phyloP scores from a whole-genome alignment of 148 eudicot genomes.

The Silene latifolia region DNA sequence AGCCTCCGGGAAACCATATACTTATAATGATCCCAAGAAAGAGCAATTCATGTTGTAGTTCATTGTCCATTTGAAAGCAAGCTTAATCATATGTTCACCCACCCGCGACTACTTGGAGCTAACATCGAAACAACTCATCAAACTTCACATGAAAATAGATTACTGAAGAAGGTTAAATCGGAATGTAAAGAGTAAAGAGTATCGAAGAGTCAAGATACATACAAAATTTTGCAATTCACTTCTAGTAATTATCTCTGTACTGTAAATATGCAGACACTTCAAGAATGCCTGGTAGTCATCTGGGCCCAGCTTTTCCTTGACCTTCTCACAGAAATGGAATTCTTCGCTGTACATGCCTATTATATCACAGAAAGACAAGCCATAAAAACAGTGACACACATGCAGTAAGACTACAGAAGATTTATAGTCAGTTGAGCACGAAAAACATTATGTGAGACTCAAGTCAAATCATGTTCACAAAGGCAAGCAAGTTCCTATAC shows the following conservation, averaged over 20 bases:
- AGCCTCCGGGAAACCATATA: too few species aligned
- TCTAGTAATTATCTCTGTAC: conserved; percentile 89
- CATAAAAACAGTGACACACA: background rate
- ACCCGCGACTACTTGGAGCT: too few species aligned
- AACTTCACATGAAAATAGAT: too few species aligned
- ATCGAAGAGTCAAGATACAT: conserved; percentile 27
- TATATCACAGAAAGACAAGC: conserved; percentile 23
- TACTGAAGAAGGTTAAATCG: too few species aligned
- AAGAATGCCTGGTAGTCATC: conserved; percentile 94
- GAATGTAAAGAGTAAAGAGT: background rate
- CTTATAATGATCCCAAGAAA: too few species aligned
- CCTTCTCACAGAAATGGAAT: conserved; percentile 82
- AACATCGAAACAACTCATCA: too few species aligned
- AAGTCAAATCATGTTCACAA: background rate
- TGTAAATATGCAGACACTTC: conserved; percentile 95
- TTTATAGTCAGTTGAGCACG: background rate
- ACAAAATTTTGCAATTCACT: conserved; percentile 85
- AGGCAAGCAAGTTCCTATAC: background rate
- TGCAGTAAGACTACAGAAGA: background rate
- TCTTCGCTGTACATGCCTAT: conserved; percentile 72
- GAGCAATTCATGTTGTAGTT: too few species aligned
- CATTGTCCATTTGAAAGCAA: too few species aligned
- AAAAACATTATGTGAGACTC: background rate
- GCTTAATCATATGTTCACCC: too few species aligned
- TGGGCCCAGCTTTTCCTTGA: conserved; percentile 73